Evolutionary conservation across 2,329 filamentous ascomycete species (phyloP).

Genomic region (Aspergillus sp.): DNA sequence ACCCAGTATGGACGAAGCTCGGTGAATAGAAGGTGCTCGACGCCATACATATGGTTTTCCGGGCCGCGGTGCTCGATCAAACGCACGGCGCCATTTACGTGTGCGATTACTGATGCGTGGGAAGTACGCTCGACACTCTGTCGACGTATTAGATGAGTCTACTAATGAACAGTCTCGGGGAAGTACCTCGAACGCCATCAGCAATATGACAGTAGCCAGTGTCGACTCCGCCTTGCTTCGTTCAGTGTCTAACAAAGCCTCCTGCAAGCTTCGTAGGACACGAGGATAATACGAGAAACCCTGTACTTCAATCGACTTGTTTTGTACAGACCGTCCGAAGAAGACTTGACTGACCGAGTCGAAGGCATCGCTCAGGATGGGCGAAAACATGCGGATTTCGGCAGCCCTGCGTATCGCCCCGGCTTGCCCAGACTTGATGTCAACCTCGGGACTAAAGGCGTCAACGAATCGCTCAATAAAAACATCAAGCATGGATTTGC

Average conservation of each 20-base stretch:
- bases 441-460: constrained; percentile 40
- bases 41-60: constrained; percentile 40
- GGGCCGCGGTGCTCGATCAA: constrained; percentile 41
- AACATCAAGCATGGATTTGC: constrained; percentile 31
- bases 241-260: constrained; percentile 37
- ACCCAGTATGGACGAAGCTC: constrained; percentile 43
- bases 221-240: constrained; percentile 38
- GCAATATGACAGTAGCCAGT: constrained; percentile 37
- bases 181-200: constrained; percentile 39
- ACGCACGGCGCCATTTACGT: constrained; percentile 36
- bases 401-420: constrained; percentile 38
- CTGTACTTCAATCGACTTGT: constrained; percentile 32
- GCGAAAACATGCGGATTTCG: constrained; percentile 41
- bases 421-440: constrained; percentile 33
- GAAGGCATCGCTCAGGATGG: constrained; percentile 37
- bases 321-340: constrained; percentile 37
- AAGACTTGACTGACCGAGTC: constrained; percentile 40
- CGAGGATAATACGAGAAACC: constrained; percentile 36
- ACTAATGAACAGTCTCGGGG: neutral
- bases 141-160: neutral
- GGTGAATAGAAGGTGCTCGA: constrained; percentile 40
- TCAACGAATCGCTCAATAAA: constrained; percentile 42
- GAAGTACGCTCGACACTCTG: constrained; percentile 40
- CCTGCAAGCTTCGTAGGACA: constrained; percentile 37
- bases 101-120: constrained; percentile 30